Evolutionary conservation across 768 basidiomycete species (phyloP).

Genomic region (Podaxis pistillaris): DNA sequence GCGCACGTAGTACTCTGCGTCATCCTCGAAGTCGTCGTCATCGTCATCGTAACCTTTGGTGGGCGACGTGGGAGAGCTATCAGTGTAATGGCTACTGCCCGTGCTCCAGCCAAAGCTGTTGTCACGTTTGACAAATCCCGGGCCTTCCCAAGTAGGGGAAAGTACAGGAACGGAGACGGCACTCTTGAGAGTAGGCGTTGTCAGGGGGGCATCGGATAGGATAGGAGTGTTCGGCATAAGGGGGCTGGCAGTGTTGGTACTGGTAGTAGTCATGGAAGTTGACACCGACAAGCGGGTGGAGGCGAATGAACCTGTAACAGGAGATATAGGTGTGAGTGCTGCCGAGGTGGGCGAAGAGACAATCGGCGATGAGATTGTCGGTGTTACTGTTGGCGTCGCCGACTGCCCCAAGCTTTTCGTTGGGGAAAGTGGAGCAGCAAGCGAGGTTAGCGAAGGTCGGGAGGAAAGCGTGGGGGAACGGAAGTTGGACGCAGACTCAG

Average conservation of each 20-base stretch:
- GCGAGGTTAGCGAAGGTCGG: neutral
- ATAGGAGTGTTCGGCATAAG: constrained; percentile 7
- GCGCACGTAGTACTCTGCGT: constrained; percentile 1
- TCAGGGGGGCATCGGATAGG: neutral
- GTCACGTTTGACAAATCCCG: constrained; percentile 1
- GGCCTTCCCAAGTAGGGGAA: constrained; percentile 3
- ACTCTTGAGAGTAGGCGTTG: constrained; percentile 4
- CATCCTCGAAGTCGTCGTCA: constrained; percentile 6
- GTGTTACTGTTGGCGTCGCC: neutral
- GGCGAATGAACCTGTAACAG: neutral
- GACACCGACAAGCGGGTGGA: constrained; percentile 7
- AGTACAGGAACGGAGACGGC: constrained; percentile 5
- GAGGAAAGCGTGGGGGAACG: constrained; percentile 9
- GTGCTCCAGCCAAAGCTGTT: neutral
- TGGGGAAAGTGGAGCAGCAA: neutral
- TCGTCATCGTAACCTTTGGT: neutral
- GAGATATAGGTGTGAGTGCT: neutral
- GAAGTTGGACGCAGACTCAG: neutral
- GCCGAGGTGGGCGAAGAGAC: neutral
- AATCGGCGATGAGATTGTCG: neutral
- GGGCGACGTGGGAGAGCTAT: neutral
- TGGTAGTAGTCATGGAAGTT: constrained; percentile 9
- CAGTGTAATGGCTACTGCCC: neutral
- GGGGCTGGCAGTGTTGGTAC: constrained; percentile 8
- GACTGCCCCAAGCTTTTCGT: neutral